phyloP scores from a whole-genome alignment of 1,139 yeast genomes.

The Blastobotrys raffinosifermentans region DNA sequence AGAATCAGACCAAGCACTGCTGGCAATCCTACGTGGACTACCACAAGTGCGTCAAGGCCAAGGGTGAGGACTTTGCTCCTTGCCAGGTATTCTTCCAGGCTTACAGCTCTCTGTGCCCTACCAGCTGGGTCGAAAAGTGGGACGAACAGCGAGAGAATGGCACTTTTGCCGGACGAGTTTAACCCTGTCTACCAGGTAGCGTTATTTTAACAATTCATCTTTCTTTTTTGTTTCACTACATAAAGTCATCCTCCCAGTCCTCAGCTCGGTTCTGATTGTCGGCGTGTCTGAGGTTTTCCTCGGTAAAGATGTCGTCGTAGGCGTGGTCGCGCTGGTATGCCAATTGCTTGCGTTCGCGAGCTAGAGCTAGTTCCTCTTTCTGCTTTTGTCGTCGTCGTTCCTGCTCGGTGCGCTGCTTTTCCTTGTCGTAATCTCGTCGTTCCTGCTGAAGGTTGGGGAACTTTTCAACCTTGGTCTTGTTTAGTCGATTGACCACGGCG shows the following conservation, averaged over 20 bases:
- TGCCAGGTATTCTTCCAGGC: constrained; percentile 93
- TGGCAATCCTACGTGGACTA: constrained; percentile 97
- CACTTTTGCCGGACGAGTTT: constrained; percentile 48
- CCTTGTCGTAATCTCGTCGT: constrained; percentile 36
- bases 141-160: constrained; percentile 84
- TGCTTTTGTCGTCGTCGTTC: constrained; percentile 35
- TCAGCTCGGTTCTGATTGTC: constrained; percentile 52
- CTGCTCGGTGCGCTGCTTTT: constrained; percentile 27
- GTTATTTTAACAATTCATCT: neutral
- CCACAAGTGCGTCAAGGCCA: constrained; percentile 93
- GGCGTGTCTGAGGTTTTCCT: constrained; percentile 42
- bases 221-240: constrained; percentile 32
- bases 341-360: constrained; percentile 29
- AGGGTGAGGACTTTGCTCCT: constrained; percentile 98
- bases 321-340: constrained; percentile 38
- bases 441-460: constrained; percentile 45
- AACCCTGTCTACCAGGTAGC: neutral
- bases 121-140: constrained; percentile 91
- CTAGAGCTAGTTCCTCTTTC: constrained; percentile 25
- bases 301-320: constrained; percentile 54
- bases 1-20: constrained; percentile 97
- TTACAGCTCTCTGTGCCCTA: constrained; percentile 86
- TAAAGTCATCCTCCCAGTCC: constrained; percentile 64
- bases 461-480: constrained; percentile 58
- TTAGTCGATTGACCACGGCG: constrained; percentile 56